Conservation (phyloP, 345 rosid species). For the Carallia pectinifolia region DNA sequence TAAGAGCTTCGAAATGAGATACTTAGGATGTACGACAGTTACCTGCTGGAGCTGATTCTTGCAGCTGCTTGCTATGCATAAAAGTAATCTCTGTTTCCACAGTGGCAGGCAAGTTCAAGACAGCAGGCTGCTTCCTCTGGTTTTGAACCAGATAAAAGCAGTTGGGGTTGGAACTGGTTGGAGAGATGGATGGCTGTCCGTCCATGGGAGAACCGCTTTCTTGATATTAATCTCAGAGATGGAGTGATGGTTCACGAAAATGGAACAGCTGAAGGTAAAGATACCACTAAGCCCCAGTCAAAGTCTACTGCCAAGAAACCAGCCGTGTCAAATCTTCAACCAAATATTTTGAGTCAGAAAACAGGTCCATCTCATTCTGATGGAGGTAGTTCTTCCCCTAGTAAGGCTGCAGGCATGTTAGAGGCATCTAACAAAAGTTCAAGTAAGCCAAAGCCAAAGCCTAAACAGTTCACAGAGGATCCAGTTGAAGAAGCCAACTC, state of each 20-base stretch:
- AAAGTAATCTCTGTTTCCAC: conserved; percentile 21
- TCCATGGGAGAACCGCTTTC: conserved; percentile 98
- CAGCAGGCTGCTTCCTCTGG: conserved; percentile 59
- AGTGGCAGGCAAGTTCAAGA: conserved; percentile 98
- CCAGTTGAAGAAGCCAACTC: conserved; percentile 50
- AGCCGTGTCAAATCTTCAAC: conserved; percentile 31
- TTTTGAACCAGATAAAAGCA: conserved; percentile 91
- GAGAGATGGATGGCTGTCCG: conserved; percentile 99
- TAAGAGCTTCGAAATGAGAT: background rate
- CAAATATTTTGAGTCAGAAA: conserved; percentile 55
- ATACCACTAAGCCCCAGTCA: conserved; percentile 48
- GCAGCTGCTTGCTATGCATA: background rate
- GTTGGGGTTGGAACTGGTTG: conserved; percentile 99
- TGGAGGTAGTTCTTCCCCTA: conserved; percentile 63
- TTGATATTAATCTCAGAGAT: conserved; percentile 79
- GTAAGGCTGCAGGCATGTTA: conserved; percentile 46
- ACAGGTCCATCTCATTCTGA: conserved; percentile 67
- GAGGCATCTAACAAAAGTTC: conserved; percentile 43
- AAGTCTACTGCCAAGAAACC: conserved; percentile 54
- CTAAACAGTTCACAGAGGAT: conserved; percentile 50
- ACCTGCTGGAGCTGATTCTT: background rate
- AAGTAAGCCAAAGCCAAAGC: conserved; percentile 52
- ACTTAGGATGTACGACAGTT: background rate
- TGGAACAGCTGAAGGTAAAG: conserved; percentile 40
- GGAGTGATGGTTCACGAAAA: conserved; percentile 62